Base-by-base conservation (phyloP, 305 asterid genomes). In the Fraxinus floribunda region DNA sequence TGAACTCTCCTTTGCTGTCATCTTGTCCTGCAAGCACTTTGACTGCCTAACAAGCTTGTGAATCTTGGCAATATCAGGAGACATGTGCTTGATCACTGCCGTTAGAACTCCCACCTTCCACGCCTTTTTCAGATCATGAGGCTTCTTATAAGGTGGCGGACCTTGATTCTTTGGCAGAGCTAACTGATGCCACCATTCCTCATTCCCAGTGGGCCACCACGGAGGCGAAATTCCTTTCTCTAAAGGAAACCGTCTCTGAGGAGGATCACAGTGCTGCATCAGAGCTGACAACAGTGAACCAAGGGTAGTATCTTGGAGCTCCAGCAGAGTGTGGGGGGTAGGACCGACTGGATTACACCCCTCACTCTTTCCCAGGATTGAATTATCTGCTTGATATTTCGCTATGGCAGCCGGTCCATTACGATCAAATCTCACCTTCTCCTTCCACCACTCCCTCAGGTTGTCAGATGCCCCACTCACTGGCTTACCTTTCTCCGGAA, bases 391-490 rank as follows among this genome's bases (percentile, higher is more conserved):
- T 79, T 85, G 93, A 87, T 91, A 90, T 41, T 91, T 91, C 0
- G 91, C 82, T 39, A 93, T 91, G 6, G 97, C 97, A 2, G 93
- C 95, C 0, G 97, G 97, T 1, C 95, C 97, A 7, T 93, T 93
- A 3, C 97, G 88, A 52, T 93, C 95, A 22, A 93, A 93, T 4
- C 95, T 78, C 74, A 93, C 97, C 80, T 90, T 91, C 0, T 91
- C 97, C 87, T 93, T 93, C 97, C 97, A 93, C 97, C 97, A 93
- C 85, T 90, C 95, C 57, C 97, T 70, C 11, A 91, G 91, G 75
- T 91, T 93, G 79, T 93, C 97, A 0, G 97, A 93, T 7, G 97
- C 95, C 32, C 97, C 97, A 7, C 95, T 81, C 39, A 92, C 97
- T 0, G 97, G 97, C 86, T 91, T 92, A 44, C 97, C 97, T 35